Base-by-base conservation (phyloP, 139 green algal species). In the Pycnococcus provasolii region DNA sequence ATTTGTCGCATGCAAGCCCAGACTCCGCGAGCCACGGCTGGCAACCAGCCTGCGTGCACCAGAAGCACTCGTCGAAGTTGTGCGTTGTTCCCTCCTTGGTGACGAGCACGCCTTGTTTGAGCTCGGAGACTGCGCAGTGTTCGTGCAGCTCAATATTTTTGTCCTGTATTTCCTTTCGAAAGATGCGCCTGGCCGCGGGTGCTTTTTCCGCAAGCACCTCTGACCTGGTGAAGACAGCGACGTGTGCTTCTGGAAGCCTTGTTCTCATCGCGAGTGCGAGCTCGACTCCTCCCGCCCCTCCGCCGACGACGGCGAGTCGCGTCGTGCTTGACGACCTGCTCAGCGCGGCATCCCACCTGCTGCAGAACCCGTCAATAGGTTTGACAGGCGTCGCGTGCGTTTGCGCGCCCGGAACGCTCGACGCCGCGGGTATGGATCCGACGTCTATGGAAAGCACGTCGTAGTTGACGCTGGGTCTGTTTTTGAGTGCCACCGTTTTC, bases 361-460 rank as follows among this genome's bases (percentile, higher is more conserved):
- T 3, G 42, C 54, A 74, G 62, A 76, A 95, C 72, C 72, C 77
- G 62, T 86, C 79, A 42, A 98, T 95, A 3, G 91, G 92, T 60
- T 98, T 98, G 45, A 98, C 92, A 1, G 88, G 70, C 3, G 77
- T 90, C 45, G 85, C 80, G 74, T 88, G 67, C 62, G 83, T 41
- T 1, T 61, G 52, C 0, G 85, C 86, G 0, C 91, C 91, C 0
- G 81, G 80, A 2, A 94, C 74, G 42, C 37, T 15, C 47, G 68
- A 55, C 65, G 6, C 43, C 64, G 26, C 51, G 42, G 2, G 42
- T 2, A 51, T 71, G 73, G 95, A 95, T 64, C 92, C 92, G 3
- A 95, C 79, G 72, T 97, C 81, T 2, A 98, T 78, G 0, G 87
- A 94, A 3, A 97, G 78, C 4, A 89, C 81, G 72, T 98, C 92